A percentile compares a stretch with the other conserved stretches of the same genome.
Conservation (phyloP, 1,139 yeast species). For the Geotrichum bryndzae region DNA sequence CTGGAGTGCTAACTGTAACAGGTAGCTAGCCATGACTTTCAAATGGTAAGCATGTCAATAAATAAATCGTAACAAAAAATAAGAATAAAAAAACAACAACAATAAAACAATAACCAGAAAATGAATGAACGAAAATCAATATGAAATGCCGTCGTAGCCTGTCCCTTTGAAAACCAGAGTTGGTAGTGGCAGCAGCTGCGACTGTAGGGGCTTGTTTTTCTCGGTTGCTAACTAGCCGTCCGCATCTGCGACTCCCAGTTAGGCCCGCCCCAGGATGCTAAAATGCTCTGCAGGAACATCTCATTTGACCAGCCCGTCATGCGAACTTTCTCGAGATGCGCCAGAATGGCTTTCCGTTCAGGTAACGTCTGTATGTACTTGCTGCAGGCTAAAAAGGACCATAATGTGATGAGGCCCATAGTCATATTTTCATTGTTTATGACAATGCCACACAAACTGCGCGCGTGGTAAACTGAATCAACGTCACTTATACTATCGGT, state of each 20-base stretch:
- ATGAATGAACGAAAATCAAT: neutral
- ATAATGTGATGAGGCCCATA: constrained; percentile 7
- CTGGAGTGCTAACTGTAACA: neutral
- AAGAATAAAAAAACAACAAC: neutral
- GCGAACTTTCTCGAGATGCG: constrained; percentile 7
- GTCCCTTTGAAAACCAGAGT: neutral
- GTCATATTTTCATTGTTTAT: constrained; percentile 1
- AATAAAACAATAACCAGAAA: neutral
- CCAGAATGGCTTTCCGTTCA: constrained; percentile 10
- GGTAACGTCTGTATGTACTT: constrained; percentile 3
- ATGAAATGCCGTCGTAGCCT: too few species aligned
- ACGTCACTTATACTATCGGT: constrained; percentile 3
- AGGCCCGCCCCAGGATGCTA: constrained; percentile 13
- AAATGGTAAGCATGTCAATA: neutral
- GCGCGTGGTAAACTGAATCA: constrained; percentile 11
- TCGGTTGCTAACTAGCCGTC: neutral
- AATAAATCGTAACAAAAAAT: neutral
- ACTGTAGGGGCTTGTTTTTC: neutral
- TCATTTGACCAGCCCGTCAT: constrained; percentile 14
- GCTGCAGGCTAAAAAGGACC: constrained; percentile 12
- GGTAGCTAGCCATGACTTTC: neutral
- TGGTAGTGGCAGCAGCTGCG: neutral
- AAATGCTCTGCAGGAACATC: neutral
- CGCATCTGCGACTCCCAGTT: constrained; percentile 7
- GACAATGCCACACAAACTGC: constrained; percentile 13